phyloP scores from a whole-genome alignment of 2,329 filamentous ascomycete genomes.

The Graphiopsis chlorocephala region DNA sequence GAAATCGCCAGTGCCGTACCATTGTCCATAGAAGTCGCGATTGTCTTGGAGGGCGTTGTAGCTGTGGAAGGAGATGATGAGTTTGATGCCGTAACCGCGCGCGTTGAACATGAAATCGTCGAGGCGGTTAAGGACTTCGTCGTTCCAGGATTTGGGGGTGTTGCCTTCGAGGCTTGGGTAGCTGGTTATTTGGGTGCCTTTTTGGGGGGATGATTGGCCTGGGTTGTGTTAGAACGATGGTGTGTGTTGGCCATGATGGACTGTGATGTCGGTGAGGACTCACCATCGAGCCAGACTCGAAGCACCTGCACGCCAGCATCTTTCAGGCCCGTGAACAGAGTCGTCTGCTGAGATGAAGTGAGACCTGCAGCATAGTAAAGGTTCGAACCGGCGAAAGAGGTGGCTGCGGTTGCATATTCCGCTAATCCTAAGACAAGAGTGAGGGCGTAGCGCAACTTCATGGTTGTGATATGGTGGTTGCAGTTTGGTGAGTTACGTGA shows the following conservation, averaged over 20 bases:
- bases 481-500: background rate
- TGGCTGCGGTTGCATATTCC: background rate
- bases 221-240: background rate
- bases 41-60: slow-evolving; percentile 18
- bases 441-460: background rate
- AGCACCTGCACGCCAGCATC: slow-evolving; percentile 17
- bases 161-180: slow-evolving; percentile 18
- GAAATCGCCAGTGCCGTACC: slow-evolving; percentile 15
- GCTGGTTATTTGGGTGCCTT: slow-evolving; percentile 20
- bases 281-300: slow-evolving; percentile 17
- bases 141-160: slow-evolving; percentile 14
- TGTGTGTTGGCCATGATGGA: background rate
- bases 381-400: slow-evolving; percentile 16
- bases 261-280: background rate
- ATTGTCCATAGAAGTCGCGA: slow-evolving; percentile 17
- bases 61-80: slow-evolving; percentile 20
- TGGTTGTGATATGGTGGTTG: background rate
- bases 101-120: slow-evolving; percentile 20
- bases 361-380: slow-evolving; percentile 19
- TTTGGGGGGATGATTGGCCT: slow-evolving; percentile 14
- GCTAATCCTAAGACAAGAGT: background rate
- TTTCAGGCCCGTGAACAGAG: slow-evolving; percentile 14
- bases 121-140: slow-evolving; percentile 19
- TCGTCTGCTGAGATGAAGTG: slow-evolving; percentile 8
- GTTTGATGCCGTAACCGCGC: slow-evolving; percentile 18